Percentiles rank a stretch among this genome's conserved stretches.
These are phyloP conservation scores for Fusarium keratoplasticum DNA, from an alignment of 2,329 filamentous ascomycete species.

Conservation along the genomic window DNA sequence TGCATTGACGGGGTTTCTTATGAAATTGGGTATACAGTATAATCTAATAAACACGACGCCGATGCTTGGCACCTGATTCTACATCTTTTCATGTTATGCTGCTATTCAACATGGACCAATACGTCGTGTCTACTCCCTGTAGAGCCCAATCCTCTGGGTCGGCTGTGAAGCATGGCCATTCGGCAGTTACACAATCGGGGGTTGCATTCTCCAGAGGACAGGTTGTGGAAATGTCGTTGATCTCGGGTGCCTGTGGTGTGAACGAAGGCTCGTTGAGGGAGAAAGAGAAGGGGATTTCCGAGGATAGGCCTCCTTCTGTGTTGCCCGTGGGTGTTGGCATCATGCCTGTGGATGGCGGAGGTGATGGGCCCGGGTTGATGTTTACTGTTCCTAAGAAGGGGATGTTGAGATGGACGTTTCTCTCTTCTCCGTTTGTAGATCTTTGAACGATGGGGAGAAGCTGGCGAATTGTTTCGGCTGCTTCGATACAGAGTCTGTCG, in stretches of 20 bases:
- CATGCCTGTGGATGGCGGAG: conserved; percentile 23
- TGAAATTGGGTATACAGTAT: conserved; percentile 32
- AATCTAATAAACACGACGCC: conserved; percentile 19
- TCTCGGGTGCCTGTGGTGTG: conserved; percentile 1
- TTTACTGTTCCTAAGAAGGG: conserved; percentile 61
- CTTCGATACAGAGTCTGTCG: conserved; percentile 56
- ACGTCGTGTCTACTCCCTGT: conserved; percentile 54
- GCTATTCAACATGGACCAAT: conserved; percentile 49
- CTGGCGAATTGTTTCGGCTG: conserved; percentile 56
- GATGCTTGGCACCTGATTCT: neutral
- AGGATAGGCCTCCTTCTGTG: conserved; percentile 4
- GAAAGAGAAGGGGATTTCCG: conserved; percentile 20
- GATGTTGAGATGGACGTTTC: conserved; percentile 54
- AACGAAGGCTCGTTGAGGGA: neutral
- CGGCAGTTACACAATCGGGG: conserved; percentile 21
- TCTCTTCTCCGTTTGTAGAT: conserved; percentile 30
- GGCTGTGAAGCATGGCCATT: conserved; percentile 44
- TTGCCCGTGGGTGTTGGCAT: conserved; percentile 21
- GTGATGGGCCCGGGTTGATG: conserved; percentile 47
- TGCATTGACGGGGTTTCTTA: conserved; percentile 12
- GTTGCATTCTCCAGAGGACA: conserved; percentile 12
- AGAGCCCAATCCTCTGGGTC: conserved; percentile 55
- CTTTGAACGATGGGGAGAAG: conserved; percentile 56
- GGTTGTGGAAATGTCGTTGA: conserved; percentile 4
- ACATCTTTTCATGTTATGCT: conserved; percentile 19